Base-by-base conservation (phyloP, 805 yeast genomes). In the Ogataea trehalophila region DNA sequence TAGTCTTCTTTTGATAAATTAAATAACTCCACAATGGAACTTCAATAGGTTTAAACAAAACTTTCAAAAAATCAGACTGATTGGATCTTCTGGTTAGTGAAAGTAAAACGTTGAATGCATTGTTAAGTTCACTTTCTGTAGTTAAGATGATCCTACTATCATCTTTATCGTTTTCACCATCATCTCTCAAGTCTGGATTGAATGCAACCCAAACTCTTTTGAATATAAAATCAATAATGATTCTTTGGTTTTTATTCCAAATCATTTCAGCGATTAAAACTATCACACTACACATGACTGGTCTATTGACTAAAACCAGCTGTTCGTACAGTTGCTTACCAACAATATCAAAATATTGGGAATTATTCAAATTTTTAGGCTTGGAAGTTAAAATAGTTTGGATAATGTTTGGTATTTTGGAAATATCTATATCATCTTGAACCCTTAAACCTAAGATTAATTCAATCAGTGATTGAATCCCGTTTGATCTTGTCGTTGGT, bases 371-470 rank as follows among this genome's bases (percentile, higher is more conserved):
- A 0, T 60, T 57, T 41, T 65, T 67, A 0, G 97, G 97, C 50
- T 81, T 82, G 16, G 82, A 66, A n/a, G 49, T 46, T 29, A 85
- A 61, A 15, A 92, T 62, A 2, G 88, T 73, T 38, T 74, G 76
- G n/a, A 86, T 79, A 1, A 87, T 85, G 48, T 82, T 77, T 26
- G 79, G 80, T 42, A 87, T 71, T 53, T 81, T 85, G 33, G 79
- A 80, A n/a, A 81, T 65, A 52, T 81, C 82, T 14, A 89, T 65
- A 13, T 80, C 81, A 47, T 85, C 92, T 45, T 75, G 73, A 38
- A 88, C 95, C 47, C 96, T 71, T 23, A 87, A 70, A 0, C 96
- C 96, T 14, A 86, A 70, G 0, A 87, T 72, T 52, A 87, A 80
- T 63, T 92, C 97, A 29, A 90, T 73, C 43, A 92, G 65, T 2